Evolutionary conservation across 2,329 filamentous ascomycete genomes (phyloP), one percentile per base, ranked within the genome.

Genomic region (Endothia cerciana): DNA sequence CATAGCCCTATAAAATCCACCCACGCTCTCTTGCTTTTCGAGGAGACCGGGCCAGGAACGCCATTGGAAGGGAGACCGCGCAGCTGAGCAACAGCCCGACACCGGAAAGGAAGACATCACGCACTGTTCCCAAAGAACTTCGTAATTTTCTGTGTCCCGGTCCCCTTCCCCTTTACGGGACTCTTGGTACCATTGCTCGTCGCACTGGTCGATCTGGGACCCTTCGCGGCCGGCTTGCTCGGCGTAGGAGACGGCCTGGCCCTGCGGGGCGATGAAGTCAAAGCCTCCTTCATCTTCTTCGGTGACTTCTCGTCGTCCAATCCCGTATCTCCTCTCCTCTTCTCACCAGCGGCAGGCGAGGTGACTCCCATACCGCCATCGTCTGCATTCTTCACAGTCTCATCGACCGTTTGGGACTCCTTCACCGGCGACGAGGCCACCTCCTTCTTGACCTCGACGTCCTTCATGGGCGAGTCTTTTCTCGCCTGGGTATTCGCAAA

Each of bases 401-500:
- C 53, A n/a, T 70, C 68, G 60, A 65, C 41, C 2, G 61, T 22
- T 17, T 58, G 62, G 19, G 17, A 30, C 49, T 61, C 55, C 57
- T 1, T 25, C 67, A 43, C 74, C 81, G 28, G 65, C 69, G 13
- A 64, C 3, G 45, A 41, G 17, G 4, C 69, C 45, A 73, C 71
- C n/a, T 72, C 72, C 30, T 75, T 74, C 5, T 74, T 71, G 1
- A 64, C 62, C 47, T 76, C 74, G 11, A 73, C 75, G 38, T 84
- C 83, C 65, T 70, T 28, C 65, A 73, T 72, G 2, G 65, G 65
- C 55, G 73, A 72, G 43, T 74, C 71, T n/a, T 69, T 75, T 28
- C 83, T 83, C 59, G 78, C 76, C 70, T 83, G 83, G 5, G 77
- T 82, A 51, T 87, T 91, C 8, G 84, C 84, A 73, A 98, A 98